These are phyloP conservation scores for Rhizophagus clarus DNA, from an alignment of 192 early-diverging fungal genomes.

Conservation along the genomic window DNA sequence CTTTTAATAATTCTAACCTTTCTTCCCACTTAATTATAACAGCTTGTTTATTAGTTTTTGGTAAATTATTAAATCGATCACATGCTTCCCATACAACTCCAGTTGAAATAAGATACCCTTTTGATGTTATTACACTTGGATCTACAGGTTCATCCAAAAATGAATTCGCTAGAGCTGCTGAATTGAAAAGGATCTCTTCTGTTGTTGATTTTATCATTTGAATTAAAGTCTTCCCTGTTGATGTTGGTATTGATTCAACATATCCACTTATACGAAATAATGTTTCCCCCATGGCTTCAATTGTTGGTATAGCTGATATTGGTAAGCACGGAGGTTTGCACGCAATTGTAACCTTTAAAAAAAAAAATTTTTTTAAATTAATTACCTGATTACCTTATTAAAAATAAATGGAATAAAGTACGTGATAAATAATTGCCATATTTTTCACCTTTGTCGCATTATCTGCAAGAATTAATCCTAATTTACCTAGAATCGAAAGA, in stretches of 20 bases:
- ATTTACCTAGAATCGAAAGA: not conserved
- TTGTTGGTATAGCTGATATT: slow-evolving; percentile 37
- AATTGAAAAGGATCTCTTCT: slow-evolving; percentile 38
- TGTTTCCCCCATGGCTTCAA: slow-evolving; percentile 42
- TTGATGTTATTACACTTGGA: slow-evolving; percentile 17
- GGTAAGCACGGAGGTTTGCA: slow-evolving; percentile 47
- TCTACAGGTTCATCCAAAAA: slow-evolving; percentile 41
- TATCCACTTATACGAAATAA: slow-evolving; percentile 47
- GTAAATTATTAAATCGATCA: slow-evolving; percentile 42
- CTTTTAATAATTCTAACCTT: slow-evolving; percentile 44
- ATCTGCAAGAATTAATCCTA: slow-evolving; percentile 6
- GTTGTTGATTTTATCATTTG: slow-evolving; percentile 35
- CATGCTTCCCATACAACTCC: slow-evolving; percentile 50
- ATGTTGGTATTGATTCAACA: slow-evolving; percentile 43
- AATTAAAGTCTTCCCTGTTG: slow-evolving; percentile 43
- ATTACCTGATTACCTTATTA: no score
- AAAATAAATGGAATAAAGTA: not conserved
- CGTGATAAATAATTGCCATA: no score
- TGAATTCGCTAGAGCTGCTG: slow-evolving; percentile 40
- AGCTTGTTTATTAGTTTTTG: slow-evolving; percentile 38
- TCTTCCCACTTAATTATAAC: slow-evolving; percentile 46
- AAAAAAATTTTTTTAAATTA: not conserved
- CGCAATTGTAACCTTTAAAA: slow-evolving; percentile 36
- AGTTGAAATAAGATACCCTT: slow-evolving; percentile 39
- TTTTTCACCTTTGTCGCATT: slow-evolving; percentile 17